Evolutionary conservation across 208 protist genomes (phyloP).

Genomic region (Trypanosoma congolense): DNA sequence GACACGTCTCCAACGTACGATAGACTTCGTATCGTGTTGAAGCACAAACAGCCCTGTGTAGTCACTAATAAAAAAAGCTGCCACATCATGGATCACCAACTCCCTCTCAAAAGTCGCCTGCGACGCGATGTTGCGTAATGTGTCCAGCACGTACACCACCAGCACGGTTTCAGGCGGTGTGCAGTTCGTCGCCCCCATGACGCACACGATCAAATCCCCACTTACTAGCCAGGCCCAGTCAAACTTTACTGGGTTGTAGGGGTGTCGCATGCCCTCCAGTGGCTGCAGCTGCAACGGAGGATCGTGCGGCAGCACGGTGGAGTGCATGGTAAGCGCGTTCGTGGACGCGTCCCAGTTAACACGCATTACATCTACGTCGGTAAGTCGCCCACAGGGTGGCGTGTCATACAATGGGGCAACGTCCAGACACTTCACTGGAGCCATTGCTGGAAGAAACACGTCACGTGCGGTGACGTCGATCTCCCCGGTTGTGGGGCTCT

Average conservation of each 20-base stretch:
- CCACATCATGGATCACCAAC: conserved; percentile 35
- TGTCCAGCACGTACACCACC: conserved; percentile 53
- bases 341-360: conserved; percentile 5
- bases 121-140: conserved; percentile 31
- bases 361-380: background rate
- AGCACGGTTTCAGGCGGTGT: conserved; percentile 18
- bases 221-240: conserved; percentile 19
- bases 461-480: conserved; percentile 24
- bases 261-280: background rate
- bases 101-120: conserved; percentile 39
- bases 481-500: conserved; percentile 36
- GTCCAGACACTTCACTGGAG: conserved; percentile 7
- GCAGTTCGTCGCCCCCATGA: conserved; percentile 4
- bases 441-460: conserved; percentile 26
- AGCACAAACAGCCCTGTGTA: conserved; percentile 52
- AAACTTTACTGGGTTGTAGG: conserved; percentile 3
- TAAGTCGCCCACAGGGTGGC: background rate
- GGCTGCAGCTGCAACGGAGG: conserved; percentile 9
- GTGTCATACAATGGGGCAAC: background rate
- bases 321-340: conserved; percentile 1
- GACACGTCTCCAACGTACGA: conserved; percentile 15
- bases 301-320: conserved; percentile 3
- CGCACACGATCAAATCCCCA: conserved; percentile 38
- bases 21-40: conserved; percentile 12
- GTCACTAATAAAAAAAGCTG: conserved; percentile 44